phyloP scores from a whole-genome alignment of 257 asterid genomes.

The Euphrasia confusa region DNA sequence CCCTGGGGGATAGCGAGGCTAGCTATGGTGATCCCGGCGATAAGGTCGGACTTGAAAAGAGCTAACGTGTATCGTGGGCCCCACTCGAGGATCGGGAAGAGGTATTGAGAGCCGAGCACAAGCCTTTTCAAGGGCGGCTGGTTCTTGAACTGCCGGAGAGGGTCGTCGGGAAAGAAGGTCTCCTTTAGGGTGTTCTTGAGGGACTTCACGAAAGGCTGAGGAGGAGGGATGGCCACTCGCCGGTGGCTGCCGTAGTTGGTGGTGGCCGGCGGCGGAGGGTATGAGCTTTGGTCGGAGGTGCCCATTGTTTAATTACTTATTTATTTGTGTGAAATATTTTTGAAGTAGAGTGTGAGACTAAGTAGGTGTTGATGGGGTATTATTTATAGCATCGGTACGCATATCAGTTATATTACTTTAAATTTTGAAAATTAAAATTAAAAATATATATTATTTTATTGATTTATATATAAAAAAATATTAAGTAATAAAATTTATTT shows the following conservation, averaged over 20 bases:
- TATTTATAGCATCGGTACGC: no score
- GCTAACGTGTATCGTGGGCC: conserved; percentile 46
- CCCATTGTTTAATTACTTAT: conserved; percentile 42
- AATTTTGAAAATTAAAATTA: no score
- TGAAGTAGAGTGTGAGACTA: no score
- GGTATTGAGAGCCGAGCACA: conserved; percentile 47
- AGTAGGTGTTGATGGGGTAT: no score
- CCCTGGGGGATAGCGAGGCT: conserved; percentile 91
- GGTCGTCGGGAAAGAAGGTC: conserved; percentile 76
- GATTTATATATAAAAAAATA: no score
- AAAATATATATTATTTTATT: no score
- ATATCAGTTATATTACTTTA: no score
- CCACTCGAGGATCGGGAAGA: conserved; percentile 76
- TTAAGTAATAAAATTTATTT: no score
- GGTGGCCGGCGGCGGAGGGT: conserved; percentile 23
- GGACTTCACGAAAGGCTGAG: conserved; percentile 58
- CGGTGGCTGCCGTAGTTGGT: conserved; percentile 21
- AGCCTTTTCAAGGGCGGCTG: conserved; percentile 43
- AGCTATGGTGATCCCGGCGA: conserved; percentile 85
- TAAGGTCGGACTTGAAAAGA: conserved; percentile 56
- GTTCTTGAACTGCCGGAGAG: conserved; percentile 71
- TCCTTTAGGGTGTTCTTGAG: conserved; percentile 57
- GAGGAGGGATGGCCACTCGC: conserved; percentile 51
- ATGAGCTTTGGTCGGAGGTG: conserved; percentile 33
- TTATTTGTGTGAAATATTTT: no score